Evolutionary conservation across 129 eudicot species (phyloP).

Genomic region (Logfia minima): DNA sequence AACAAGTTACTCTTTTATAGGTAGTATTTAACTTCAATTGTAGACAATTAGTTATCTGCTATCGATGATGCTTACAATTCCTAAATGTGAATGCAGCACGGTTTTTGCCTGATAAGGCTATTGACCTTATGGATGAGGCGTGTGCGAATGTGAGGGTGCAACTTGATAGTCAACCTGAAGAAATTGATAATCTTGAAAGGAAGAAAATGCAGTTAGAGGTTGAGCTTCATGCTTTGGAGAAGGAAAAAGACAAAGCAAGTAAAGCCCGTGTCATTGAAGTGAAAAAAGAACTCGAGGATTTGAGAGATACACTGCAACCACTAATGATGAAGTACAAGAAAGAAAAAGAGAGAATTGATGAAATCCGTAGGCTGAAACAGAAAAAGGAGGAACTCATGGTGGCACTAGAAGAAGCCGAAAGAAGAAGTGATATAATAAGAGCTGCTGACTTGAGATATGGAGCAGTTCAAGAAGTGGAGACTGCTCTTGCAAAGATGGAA

Average conservation of each 20-base stretch:
- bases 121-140: slow-evolving; percentile 90
- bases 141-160: slow-evolving; percentile 98
- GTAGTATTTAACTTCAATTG: neutral
- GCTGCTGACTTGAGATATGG: slow-evolving; percentile 92
- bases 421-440: slow-evolving; percentile 79
- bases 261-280: slow-evolving; percentile 87
- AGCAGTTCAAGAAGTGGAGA: slow-evolving; percentile 82
- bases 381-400: slow-evolving; percentile 69
- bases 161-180: slow-evolving; percentile 97
- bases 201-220: slow-evolving; percentile 84
- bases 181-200: slow-evolving; percentile 91
- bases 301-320: slow-evolving; percentile 87
- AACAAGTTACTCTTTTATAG: no score
- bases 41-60: neutral
- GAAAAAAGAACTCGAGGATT: slow-evolving; percentile 68
- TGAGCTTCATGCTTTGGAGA: slow-evolving; percentile 95
- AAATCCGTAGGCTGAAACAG: slow-evolving; percentile 75
- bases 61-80: neutral
- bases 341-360: slow-evolving; percentile 85
- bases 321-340: slow-evolving; percentile 77
- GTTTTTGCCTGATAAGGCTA: slow-evolving; percentile 95
- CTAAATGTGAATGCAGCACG: slow-evolving; percentile 46
- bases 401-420: slow-evolving; percentile 83
- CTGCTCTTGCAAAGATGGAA: slow-evolving; percentile 71
- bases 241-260: slow-evolving; percentile 95